Base-by-base conservation (phyloP, 108 stramenopile genomes). In the Epipyxis sp. region DNA sequence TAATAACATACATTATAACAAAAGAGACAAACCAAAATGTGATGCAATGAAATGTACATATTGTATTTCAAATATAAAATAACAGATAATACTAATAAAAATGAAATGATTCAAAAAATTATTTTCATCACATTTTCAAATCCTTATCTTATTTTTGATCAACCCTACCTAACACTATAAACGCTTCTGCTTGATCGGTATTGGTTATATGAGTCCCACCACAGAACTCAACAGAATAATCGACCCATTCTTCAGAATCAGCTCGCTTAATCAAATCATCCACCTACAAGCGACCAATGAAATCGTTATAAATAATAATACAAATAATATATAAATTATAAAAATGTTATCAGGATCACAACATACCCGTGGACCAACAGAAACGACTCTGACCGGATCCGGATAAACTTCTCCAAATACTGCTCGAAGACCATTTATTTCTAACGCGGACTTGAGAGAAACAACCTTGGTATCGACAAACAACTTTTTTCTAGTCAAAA, bases 401-500 rank as follows among this genome's bases (percentile, higher is more conserved):
- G 97, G 98, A 79, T 99, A 99, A 57, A 92, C 89, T 87, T 99
- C 98, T 42, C 98, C 98, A 83, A 98, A 98, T 13, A 99, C 97
- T 69, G 94, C 94, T 80, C 98, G 93, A 43, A 99, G 90, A 13
- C 93, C 87, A 29, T 83, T 83, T 82, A 99, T 94, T 79, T 93
- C 85, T 50, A 32, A 6, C 13, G 97, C 98, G 77, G 88, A 89
- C 0, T 16, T 32, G 6, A 65, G 35, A 35, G 34, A 6, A 29
- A 65, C 61, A 37, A 65, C 61, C 6, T 65, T 32, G 13, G 20
- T 3, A 32, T 65, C 6, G 34, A 65, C 61, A 37, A 32, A 20
- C 6, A 50, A 20, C n/a, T n/a, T n/a, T n/a, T n/a, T n/a, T n/a
- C n/a, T n/a, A n/a, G n/a, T n/a, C n/a, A n/a, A n/a, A n/a, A n/a